Evolutionary conservation across 495 filamentous ascomycete species (phyloP), one percentile per base, ranked within the genome.

Genomic region (Tuber borchii): DNA sequence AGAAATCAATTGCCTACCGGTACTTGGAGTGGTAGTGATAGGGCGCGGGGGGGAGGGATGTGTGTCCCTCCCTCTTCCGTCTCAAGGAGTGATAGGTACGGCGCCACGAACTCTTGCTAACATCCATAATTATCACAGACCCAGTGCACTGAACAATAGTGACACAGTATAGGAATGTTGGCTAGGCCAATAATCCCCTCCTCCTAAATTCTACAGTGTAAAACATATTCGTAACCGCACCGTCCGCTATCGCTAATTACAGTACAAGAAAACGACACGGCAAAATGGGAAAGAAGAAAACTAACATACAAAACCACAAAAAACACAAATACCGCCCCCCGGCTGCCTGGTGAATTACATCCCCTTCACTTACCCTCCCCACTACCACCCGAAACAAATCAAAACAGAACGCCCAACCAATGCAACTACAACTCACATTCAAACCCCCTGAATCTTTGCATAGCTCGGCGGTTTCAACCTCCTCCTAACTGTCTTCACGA

Each of bases 401-500:
- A 75, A 44, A 42, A 44, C n/a, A 73, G 14, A 56, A 71, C 22
- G 45, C 44, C 56, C 37, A 34, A 31, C 61, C 44, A 16, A 45
- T 69, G n/a, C 48, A 65, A 37, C 8, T 12, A 31, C 20, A 56
- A 69, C 31, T 72, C 48, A 26, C 51, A 48, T 44, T 78, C 73
- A 86, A 83, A 87, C 87, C 17, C 88, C 93, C 84, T 92, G 91
- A 26, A 99, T 95, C 86, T 99, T 99, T 76, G 95, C 87, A 86
- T 96, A 97, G 83, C 91, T 95, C n/a, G 94, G 93, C 72, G 95
- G 96, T 82, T 90, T 93, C 87, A 96, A 90, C 73, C 89, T 92
- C 81, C 93, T 88, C 83, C 91, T 87, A 73, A 97, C 89, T 75
- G 93, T 81, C 86, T 97, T 99, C 6, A 88, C 92, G 73, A 88